Evolutionary conservation across 176 grass and related monocot genomes (phyloP).

Genomic region (Olyra latifolia): DNA sequence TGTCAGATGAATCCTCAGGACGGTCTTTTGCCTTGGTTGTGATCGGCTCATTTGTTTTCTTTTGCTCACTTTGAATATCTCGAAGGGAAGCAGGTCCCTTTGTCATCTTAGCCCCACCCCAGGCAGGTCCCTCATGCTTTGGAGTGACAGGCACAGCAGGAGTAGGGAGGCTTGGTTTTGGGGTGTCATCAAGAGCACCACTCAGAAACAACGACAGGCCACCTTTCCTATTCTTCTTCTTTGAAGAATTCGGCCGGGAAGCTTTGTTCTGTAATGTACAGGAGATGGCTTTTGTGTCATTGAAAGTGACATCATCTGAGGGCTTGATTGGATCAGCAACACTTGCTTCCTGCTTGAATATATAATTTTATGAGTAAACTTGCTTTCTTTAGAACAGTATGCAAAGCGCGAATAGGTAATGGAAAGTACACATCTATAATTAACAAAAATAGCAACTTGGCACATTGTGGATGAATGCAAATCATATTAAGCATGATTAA

Average conservation of each 20-base stretch:
- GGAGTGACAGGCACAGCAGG: slow-evolving; percentile 40
- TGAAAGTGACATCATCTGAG: slow-evolving; percentile 39
- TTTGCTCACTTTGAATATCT: slow-evolving; percentile 96
- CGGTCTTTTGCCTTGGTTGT: slow-evolving; percentile 40
- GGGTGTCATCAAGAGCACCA: slow-evolving; percentile 91
- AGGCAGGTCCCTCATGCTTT: slow-evolving; percentile 84
- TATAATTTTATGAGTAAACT: slow-evolving; percentile 30
- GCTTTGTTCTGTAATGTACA: slow-evolving; percentile 49
- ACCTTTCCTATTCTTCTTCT: slow-evolving; percentile 96
- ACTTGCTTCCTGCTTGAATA: slow-evolving; percentile 51
- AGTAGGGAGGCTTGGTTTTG: slow-evolving; percentile 52
- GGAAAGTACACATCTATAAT: not conserved
- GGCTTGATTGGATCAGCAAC: slow-evolving; percentile 41
- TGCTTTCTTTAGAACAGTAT: slow-evolving; percentile 1
- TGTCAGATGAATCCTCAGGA: slow-evolving; percentile 49
- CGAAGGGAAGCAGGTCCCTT: slow-evolving; percentile 74
- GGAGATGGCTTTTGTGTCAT: slow-evolving; percentile 39
- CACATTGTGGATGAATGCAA: not conserved
- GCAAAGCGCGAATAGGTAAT: not conserved
- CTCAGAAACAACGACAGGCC: slow-evolving; percentile 90
- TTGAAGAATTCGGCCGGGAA: slow-evolving; percentile 50
- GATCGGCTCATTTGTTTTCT: slow-evolving; percentile 48
- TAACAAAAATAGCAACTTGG: not conserved
- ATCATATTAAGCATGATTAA: not conserved
- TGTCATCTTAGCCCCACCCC: slow-evolving; percentile 81